These are phyloP conservation scores for Drechslerella coelobrocha DNA, from an alignment of 2,329 filamentous ascomycete species.

Conservation along the genomic window DNA sequence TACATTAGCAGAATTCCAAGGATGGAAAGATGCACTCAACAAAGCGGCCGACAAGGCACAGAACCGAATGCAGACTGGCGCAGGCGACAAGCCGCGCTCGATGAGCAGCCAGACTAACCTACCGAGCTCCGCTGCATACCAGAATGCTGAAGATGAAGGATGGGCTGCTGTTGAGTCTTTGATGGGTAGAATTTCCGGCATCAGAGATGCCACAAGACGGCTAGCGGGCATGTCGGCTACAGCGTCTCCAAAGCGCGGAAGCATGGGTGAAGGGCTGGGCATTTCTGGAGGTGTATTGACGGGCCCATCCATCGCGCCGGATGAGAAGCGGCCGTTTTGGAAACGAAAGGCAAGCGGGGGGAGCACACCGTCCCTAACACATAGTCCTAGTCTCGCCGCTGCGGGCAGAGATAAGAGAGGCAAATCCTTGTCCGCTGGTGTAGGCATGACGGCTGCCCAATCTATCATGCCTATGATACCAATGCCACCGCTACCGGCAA, in stretches of 20 bases:
- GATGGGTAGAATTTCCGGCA: conserved; percentile 83
- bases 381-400: conserved; percentile 58
- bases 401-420: conserved; percentile 46
- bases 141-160: conserved; percentile 73
- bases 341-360: conserved; percentile 77
- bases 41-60: conserved; percentile 74
- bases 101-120: conserved; percentile 33
- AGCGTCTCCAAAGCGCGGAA: conserved; percentile 52
- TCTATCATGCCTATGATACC: conserved; percentile 41
- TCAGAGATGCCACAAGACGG: conserved; percentile 83
- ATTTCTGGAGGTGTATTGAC: conserved; percentile 8
- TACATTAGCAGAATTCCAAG: conserved; percentile 82
- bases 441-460: conserved; percentile 43
- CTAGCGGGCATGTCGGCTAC: conserved; percentile 70
- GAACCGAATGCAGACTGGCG: conserved; percentile 57
- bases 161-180: conserved; percentile 87
- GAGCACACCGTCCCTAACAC: conserved; percentile 57
- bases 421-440: conserved; percentile 48
- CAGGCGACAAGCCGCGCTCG: conserved; percentile 36
- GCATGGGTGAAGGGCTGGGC: conserved; percentile 35
- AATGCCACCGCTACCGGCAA: conserved; percentile 56
- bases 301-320: conserved; percentile 53
- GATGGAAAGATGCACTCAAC: conserved; percentile 86
- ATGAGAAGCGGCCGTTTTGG: conserved; percentile 82
- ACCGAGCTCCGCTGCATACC: conserved; percentile 40